Base-by-base conservation (phyloP, 768 basidiomycete genomes). In the Aureoboletus auriporus region DNA sequence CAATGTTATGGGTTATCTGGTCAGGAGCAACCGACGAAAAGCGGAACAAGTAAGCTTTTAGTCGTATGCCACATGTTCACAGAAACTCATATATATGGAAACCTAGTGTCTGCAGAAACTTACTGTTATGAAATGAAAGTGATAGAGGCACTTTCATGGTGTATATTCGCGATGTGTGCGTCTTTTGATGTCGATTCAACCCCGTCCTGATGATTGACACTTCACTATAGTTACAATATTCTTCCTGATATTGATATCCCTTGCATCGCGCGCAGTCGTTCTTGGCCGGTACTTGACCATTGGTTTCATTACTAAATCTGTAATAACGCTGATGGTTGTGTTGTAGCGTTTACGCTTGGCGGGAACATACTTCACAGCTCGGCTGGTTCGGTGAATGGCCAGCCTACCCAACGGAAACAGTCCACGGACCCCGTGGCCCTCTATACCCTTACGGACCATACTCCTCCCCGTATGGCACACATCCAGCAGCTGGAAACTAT, bases 41-140 rank as follows among this genome's bases (percentile, higher is more conserved):
- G 67, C 50, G 81, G 83, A 44, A 57, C 64, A 12, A 80, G 85
- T 86, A 58, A 62, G 78, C 65, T 28, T 42, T 5, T 43, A 1
- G 39, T 38, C 42, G 20, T 23, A 23, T 37, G 5, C 11, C 17
- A 20, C 29, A 8, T 41, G 30, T 14, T 48, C 16, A 38, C 36
- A 44, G 12, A 42, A 28, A 38, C 49, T 51, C 52, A 55, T 40
- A 27, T 43, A 28, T 42, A 27, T 9, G 44, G n/a, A 46, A 37
- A 34, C n/a, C 8, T 44, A 89, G 89, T 79, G 47, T 76, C 77
- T 43, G 66, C 68, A 8, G 70, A 71, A 55, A 63, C 69, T 26
- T 89, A 76, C 55, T 91, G 89, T 63, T 84, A 86, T 63, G 79
- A 88, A 60, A 86, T 89, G 83, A 87, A 85, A 65, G 82, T 82